A percentile compares a stretch with the other conserved stretches of the same genome.
Evolutionary conservation across 1,284 basidiomycete genomes (phyloP).

Genomic region (Apiotrichum porosum): DNA sequence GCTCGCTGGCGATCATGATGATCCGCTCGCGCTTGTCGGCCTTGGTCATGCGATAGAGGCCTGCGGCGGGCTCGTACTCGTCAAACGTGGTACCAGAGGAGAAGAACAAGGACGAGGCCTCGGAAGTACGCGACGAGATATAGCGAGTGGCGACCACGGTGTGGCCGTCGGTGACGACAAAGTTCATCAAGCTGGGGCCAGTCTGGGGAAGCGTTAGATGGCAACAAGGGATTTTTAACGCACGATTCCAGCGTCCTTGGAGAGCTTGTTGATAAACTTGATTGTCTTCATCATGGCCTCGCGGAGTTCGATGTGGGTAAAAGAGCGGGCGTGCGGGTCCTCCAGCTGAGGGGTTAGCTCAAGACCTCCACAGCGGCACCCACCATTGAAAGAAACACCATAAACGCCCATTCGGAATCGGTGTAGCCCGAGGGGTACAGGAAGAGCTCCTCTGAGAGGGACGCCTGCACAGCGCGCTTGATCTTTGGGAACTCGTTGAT

Average conservation of each 20-base stretch:
- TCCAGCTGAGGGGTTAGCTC: slow-evolving; percentile 57
- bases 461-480: slow-evolving; percentile 71
- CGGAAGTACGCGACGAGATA: slow-evolving; percentile 82
- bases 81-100: slow-evolving; percentile 91
- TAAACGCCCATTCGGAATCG: slow-evolving; percentile 96
- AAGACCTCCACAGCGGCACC: slow-evolving; percentile 25
- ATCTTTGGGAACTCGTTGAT: slow-evolving; percentile 75
- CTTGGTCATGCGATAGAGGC: slow-evolving; percentile 92
- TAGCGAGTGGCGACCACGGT: slow-evolving; percentile 92
- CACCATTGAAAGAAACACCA: slow-evolving; percentile 79
- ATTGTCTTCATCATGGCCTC: slow-evolving; percentile 85
- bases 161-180: slow-evolving; percentile 90
- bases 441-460: slow-evolving; percentile 75
- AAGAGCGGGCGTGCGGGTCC: slow-evolving; percentile 61
- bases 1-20: slow-evolving; percentile 89
- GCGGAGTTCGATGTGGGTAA: slow-evolving; percentile 45
- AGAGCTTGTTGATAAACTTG: slow-evolving; percentile 66
- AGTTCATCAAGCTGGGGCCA: slow-evolving; percentile 89
- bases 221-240: too few species aligned
- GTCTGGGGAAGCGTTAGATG: slow-evolving; percentile 15
- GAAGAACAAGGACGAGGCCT: slow-evolving; percentile 93
- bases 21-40: slow-evolving; percentile 82
- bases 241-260: slow-evolving; percentile 68
- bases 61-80: slow-evolving; percentile 70
- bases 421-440: slow-evolving; percentile 83